Percentiles rank a stretch among this genome's conserved stretches.
phyloP scores from a whole-genome alignment of 2,329 filamentous ascomycete genomes.

The Dactylellina sp. region DNA sequence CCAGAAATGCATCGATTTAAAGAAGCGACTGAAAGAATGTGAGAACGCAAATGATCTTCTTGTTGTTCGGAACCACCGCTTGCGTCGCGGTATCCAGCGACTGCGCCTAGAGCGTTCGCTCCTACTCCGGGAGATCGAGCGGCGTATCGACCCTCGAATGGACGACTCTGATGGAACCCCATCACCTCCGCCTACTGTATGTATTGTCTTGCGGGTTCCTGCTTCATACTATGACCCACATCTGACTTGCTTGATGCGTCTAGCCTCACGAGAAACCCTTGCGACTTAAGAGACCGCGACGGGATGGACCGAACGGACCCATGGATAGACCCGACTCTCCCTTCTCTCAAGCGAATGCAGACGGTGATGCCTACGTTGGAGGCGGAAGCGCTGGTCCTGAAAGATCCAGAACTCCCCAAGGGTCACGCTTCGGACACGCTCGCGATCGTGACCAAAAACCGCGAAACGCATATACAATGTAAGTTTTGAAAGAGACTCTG shows the following conservation, averaged over 20 bases:
- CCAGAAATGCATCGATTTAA: conserved; percentile 93
- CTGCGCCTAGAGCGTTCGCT: conserved; percentile 86
- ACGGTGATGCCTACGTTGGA: conserved; percentile 43
- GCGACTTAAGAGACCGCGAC: conserved; percentile 72
- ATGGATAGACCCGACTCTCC: conserved; percentile 59
- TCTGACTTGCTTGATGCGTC: background rate
- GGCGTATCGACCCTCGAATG: conserved; percentile 78
- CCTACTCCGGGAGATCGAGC: conserved; percentile 77
- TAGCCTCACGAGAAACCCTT: conserved; percentile 83
- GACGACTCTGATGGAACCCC: conserved; percentile 83
- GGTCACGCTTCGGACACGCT: conserved; percentile 50
- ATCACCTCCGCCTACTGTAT: conserved; percentile 81
- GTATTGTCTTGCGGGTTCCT: conserved; percentile 61
- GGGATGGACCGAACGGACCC: conserved; percentile 60
- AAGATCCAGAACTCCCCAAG: conserved; percentile 38
- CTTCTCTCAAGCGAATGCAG: conserved; percentile 58
- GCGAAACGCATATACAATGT: conserved; percentile 61
- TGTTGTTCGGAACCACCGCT: conserved; percentile 79
- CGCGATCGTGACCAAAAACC: conserved; percentile 59
- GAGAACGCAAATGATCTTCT: conserved; percentile 90
- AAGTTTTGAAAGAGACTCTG: conserved; percentile 22
- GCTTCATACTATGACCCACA: conserved; percentile 4
- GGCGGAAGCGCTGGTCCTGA: conserved; percentile 2
- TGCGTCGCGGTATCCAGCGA: conserved; percentile 89
- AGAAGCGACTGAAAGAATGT: conserved; percentile 89